Conservation (phyloP, 768 basidiomycete species). For the Fibroporia radiculosa region DNA sequence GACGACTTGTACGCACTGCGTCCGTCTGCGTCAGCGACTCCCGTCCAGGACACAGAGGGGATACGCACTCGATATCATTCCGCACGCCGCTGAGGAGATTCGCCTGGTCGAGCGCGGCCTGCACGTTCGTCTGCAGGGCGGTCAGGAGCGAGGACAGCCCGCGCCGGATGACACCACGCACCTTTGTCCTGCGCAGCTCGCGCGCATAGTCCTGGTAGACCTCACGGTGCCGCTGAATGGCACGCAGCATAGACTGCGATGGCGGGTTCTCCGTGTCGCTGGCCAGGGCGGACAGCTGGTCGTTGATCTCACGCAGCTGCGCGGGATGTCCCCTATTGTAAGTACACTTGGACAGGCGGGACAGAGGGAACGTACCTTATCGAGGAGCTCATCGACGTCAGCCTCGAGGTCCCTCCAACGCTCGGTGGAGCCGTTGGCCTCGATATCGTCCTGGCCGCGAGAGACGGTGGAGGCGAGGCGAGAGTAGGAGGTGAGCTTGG, state of each 20-base stretch:
- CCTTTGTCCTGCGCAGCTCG: slow-evolving; percentile 85
- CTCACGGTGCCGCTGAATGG: slow-evolving; percentile 86
- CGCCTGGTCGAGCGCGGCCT: slow-evolving; percentile 76
- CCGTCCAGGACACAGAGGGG: not conserved
- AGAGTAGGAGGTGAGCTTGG: slow-evolving; percentile 86
- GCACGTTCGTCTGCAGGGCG: slow-evolving; percentile 58
- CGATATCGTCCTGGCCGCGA: slow-evolving; percentile 50
- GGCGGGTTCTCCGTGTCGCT: slow-evolving; percentile 60
- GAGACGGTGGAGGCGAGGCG: slow-evolving; percentile 70
- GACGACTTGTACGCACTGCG: slow-evolving; percentile 85
- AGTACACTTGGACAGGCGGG: not conserved
- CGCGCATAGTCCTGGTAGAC: slow-evolving; percentile 81
- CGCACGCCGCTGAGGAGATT: slow-evolving; percentile 86
- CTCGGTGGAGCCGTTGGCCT: slow-evolving; percentile 61
- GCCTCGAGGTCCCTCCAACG: slow-evolving; percentile 78
- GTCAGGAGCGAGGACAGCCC: not conserved
- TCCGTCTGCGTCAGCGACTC: not conserved
- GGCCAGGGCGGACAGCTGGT: slow-evolving; percentile 63
- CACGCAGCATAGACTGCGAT: slow-evolving; percentile 79
- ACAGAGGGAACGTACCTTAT: slow-evolving; percentile 52
- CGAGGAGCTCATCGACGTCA: slow-evolving; percentile 79
- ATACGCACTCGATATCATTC: slow-evolving; percentile 86
- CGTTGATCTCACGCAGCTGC: slow-evolving; percentile 83
- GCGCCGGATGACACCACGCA: slow-evolving; percentile 19
- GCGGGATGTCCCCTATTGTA: slow-evolving; percentile 13